Evolutionary conservation across 495 filamentous ascomycete species (phyloP).

Genomic region (Penicillium atrosanguineum): DNA sequence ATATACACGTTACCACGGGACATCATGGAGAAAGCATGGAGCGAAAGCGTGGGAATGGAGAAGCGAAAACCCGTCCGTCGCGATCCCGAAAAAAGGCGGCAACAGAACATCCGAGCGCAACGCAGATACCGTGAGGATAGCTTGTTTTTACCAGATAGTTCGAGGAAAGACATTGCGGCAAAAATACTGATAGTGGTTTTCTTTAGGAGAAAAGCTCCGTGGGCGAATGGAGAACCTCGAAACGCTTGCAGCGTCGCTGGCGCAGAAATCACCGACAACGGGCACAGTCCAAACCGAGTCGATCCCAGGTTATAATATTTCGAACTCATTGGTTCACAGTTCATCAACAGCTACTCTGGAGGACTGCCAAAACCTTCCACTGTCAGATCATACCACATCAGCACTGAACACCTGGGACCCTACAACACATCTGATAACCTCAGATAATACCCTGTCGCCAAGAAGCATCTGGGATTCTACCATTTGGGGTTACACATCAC

Average conservation of each 20-base stretch:
- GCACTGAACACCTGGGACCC: constrained; percentile 4
- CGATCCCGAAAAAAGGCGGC: constrained; percentile 27
- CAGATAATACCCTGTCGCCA: background rate
- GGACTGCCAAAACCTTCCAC: background rate
- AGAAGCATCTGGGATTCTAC: background rate
- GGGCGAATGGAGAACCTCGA: constrained; percentile 20
- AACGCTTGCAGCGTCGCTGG: constrained; percentile 14
- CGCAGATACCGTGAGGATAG: constrained; percentile 26
- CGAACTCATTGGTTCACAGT: constrained; percentile 2
- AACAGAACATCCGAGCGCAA: constrained; percentile 32
- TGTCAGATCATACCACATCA: constrained; percentile 5
- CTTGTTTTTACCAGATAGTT: background rate
- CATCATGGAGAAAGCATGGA: too few relatives aligned
- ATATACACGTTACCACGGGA: too few relatives aligned
- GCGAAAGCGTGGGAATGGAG: constrained; percentile 1
- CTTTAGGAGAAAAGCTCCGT: constrained; percentile 19
- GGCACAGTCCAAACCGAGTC: too few relatives aligned
- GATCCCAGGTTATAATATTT: constrained; percentile 4
- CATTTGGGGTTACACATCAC: too few relatives aligned
- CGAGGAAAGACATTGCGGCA: background rate
- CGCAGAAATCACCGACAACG: background rate
- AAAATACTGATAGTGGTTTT: constrained; percentile 3
- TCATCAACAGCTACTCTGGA: background rate
- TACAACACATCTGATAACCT: background rate
- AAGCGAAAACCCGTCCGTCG: constrained; percentile 30